Evolutionary conservation across 192 early-diverging fungal genomes (phyloP), one percentile per base, ranked within the genome.

Genomic region (Rhizophagus sp.): DNA sequence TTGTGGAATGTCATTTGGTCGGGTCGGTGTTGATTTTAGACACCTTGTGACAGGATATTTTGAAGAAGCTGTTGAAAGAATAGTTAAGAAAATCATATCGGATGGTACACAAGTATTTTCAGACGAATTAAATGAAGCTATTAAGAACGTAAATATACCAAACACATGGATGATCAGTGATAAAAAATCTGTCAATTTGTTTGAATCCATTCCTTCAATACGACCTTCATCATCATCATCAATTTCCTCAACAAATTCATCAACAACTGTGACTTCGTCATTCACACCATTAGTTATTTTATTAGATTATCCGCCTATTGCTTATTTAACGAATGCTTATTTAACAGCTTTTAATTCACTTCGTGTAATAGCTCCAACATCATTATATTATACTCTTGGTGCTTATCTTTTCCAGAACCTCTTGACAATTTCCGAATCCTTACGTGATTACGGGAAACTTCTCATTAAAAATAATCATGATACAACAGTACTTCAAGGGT

Each of bases 11-110:
- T 93, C 92, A 17, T 85, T 96, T 73, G 92, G 92, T 36, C 83
- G 93, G 30, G 90, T 95, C 52, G 95, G 95, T 3, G 82, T 92
- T 27, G 95, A 96, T 82, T 92, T 95, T 72, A 86, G 95, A 39
- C 87, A 84, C 6, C 63, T 92, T 11, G 85, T 92, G 47, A 88
- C 87, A 17, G 76, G 81, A 5, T 73, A 87, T 36, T 95, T 95
- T 79, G 92, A 95, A 62, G 82, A 88, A 30, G 88, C 91, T 2
- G 83, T 93, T 52, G 82, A 87, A 34, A 79, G 83, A 19, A 83
- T 94, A 36, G 86, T 94, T 17, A 69, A 81, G 39, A 80, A 83
- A 50, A 77, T 83, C 19, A 88, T 93, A 9, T 82, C 83, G 24
- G 76, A 86, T 41, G 91, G 91, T 4, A 81, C 87, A 7, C 75